Evolutionary conservation across 768 basidiomycete species (phyloP).

Genomic region (Lepiota brunneoincarnata): DNA sequence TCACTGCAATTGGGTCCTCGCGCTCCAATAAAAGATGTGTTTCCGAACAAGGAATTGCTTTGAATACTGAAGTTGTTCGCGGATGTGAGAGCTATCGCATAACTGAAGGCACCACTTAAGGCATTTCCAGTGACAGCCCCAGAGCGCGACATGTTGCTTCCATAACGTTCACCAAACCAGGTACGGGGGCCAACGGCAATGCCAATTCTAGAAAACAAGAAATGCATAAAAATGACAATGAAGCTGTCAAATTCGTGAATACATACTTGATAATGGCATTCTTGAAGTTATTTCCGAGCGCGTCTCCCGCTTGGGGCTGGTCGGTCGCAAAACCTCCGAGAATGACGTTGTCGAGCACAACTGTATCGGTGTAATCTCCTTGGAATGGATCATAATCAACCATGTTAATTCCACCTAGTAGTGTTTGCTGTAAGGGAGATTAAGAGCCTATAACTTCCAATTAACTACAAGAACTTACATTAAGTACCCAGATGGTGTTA

Average conservation of each 20-base stretch:
- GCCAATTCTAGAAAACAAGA: conserved; percentile 52
- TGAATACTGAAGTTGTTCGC: conserved; percentile 66
- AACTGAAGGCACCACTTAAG: conserved; percentile 69
- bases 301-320: conserved; percentile 32
- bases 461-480: conserved; percentile 36
- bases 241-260: neutral
- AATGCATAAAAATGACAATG: neutral
- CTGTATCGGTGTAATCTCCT: conserved; percentile 63
- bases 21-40: conserved; percentile 73
- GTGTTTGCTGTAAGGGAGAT: conserved; percentile 45
- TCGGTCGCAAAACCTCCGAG: conserved; percentile 66
- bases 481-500: conserved; percentile 72
- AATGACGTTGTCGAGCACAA: conserved; percentile 67
- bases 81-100: conserved; percentile 65
- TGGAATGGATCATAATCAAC: conserved; percentile 67
- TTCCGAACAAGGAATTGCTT: conserved; percentile 59
- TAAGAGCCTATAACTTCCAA: conserved; percentile 7
- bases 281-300: conserved; percentile 52
- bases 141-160: conserved; percentile 47
- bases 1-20: conserved; percentile 63
- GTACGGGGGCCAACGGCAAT: conserved; percentile 75
- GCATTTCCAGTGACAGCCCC: conserved; percentile 57
- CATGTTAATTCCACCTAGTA: conserved; percentile 77
- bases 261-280: conserved; percentile 71
- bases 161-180: conserved; percentile 65